Evolutionary conservation across 106 monocot genomes (phyloP).

Genomic region (Triglochin maritima): DNA sequence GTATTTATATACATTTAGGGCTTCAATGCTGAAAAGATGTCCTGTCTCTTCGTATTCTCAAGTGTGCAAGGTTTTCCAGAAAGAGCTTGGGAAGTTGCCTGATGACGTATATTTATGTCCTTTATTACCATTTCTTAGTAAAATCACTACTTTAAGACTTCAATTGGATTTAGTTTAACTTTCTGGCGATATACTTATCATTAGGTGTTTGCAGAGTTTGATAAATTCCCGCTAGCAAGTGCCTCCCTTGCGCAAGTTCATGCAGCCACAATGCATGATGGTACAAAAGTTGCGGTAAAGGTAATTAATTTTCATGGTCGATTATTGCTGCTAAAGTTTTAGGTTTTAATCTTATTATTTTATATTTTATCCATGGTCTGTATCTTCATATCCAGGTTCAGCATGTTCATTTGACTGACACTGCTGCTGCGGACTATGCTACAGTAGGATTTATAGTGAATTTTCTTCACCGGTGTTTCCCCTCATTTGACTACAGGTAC

Average conservation of each 20-base stretch:
- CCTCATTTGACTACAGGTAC: slow-evolving; percentile 97
- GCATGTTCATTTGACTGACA: slow-evolving; percentile 79
- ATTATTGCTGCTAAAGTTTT: background rate
- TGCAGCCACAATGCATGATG: slow-evolving; percentile 74
- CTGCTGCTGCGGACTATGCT: slow-evolving; percentile 82
- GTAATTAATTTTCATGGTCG: slow-evolving; percentile 12
- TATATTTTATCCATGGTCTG: background rate
- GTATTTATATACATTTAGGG: slow-evolving; percentile 81
- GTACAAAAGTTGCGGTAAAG: slow-evolving; percentile 86
- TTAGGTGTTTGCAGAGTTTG: slow-evolving; percentile 79
- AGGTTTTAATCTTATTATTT: background rate
- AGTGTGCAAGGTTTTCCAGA: slow-evolving; percentile 56
- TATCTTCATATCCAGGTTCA: slow-evolving; percentile 57
- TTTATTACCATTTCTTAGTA: background rate
- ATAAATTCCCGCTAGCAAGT: slow-evolving; percentile 75
- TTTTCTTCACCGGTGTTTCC: slow-evolving; percentile 72
- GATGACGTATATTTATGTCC: slow-evolving; percentile 45
- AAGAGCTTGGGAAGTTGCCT: slow-evolving; percentile 72
- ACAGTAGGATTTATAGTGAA: slow-evolving; percentile 77
- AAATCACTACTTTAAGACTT: too few species aligned
- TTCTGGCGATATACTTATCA: too few species aligned
- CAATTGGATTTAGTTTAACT: too few species aligned
- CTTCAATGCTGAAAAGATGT: slow-evolving; percentile 78
- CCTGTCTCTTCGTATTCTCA: slow-evolving; percentile 87
- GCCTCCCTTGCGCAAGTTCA: slow-evolving; percentile 99